Conservation (phyloP, 106 monocot species). For the Acanthochlamys bracteata region DNA sequence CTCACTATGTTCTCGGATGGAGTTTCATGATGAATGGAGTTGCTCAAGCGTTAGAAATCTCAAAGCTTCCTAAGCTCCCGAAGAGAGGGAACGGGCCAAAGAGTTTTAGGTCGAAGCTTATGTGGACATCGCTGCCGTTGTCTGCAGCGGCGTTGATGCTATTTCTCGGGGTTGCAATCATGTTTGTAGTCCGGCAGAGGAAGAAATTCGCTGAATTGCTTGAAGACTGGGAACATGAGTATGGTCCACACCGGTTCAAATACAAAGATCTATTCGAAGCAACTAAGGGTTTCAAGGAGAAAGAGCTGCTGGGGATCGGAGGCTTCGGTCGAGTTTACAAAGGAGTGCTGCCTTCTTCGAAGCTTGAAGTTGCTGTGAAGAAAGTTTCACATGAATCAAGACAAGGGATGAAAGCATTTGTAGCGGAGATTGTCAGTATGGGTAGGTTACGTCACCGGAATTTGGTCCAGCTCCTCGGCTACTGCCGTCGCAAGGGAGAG, state of each 20-base stretch:
- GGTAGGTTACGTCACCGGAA: constrained; percentile 9
- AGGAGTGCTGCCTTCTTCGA: neutral
- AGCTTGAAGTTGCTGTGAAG: constrained; percentile 8
- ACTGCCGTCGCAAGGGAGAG: constrained; percentile 6
- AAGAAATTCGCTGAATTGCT: constrained; percentile 7
- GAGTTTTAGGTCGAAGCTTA: neutral
- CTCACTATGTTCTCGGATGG: constrained; percentile 28
- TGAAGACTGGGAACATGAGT: constrained; percentile 8
- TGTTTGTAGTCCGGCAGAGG: neutral
- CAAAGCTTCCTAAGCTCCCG: constrained; percentile 1
- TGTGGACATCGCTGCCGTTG: neutral
- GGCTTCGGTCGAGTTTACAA: constrained; percentile 11
- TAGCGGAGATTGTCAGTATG: constrained; percentile 6
- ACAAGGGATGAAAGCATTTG: constrained; percentile 8
- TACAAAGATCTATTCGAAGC: constrained; percentile 6
- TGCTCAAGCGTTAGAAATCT: neutral
- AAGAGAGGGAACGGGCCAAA: neutral
- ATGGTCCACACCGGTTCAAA: constrained; percentile 4
- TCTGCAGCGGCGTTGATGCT: neutral
- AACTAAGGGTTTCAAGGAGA: constrained; percentile 7
- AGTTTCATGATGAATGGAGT: constrained; percentile 18
- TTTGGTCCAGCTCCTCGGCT: constrained; percentile 4
- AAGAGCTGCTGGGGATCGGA: neutral
- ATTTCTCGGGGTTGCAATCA: neutral
- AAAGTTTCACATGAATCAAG: constrained; percentile 5